These are phyloP conservation scores for Amylocarpus encephaloides DNA, from an alignment of 2,329 filamentous ascomycete species.

Conservation along the genomic window DNA sequence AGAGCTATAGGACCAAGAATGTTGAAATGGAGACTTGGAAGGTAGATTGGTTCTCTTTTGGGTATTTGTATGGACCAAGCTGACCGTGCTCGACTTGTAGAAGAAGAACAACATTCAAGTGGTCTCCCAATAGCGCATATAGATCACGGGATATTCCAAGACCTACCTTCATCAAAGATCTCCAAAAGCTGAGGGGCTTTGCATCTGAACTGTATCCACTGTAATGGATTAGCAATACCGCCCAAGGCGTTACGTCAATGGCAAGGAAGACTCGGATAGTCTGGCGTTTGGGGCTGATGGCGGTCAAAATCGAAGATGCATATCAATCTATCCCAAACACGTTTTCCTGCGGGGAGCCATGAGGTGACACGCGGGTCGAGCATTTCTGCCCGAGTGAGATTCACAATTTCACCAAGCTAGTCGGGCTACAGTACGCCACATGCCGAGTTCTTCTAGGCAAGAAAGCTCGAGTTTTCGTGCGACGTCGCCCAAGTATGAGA, in stretches of 20 bases:
- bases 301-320: slow-evolving; percentile 17
- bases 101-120: slow-evolving; percentile 88
- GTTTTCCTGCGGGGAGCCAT: slow-evolving; percentile 14
- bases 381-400: slow-evolving; percentile 20
- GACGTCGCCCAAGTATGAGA: slow-evolving; percentile 21
- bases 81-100: slow-evolving; percentile 39
- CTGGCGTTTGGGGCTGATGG: slow-evolving; percentile 18
- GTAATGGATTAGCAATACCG: not conserved
- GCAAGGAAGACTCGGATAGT: slow-evolving; percentile 13
- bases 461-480: slow-evolving; percentile 19
- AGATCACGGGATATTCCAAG: not conserved
- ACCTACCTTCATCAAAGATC: no score
- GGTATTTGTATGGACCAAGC: slow-evolving; percentile 4
- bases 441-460: slow-evolving; percentile 11
- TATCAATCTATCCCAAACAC: slow-evolving; percentile 6
- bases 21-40: slow-evolving; percentile 98
- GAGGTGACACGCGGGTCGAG: slow-evolving; percentile 20
- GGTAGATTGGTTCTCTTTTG: slow-evolving; percentile 49
- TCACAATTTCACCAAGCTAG: slow-evolving; percentile 14
- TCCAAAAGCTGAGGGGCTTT: not conserved
- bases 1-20: slow-evolving; percentile 94
- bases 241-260: slow-evolving; percentile 21
- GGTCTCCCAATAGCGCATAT: slow-evolving; percentile 58
- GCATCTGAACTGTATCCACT: not conserved
- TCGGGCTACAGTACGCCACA: slow-evolving; percentile 7